A percentile compares a stretch with the other conserved stretches of the same genome.
Evolutionary conservation across 2,329 filamentous ascomycete genomes (phyloP).

Genomic region (Pestalotiopsis sp.): DNA sequence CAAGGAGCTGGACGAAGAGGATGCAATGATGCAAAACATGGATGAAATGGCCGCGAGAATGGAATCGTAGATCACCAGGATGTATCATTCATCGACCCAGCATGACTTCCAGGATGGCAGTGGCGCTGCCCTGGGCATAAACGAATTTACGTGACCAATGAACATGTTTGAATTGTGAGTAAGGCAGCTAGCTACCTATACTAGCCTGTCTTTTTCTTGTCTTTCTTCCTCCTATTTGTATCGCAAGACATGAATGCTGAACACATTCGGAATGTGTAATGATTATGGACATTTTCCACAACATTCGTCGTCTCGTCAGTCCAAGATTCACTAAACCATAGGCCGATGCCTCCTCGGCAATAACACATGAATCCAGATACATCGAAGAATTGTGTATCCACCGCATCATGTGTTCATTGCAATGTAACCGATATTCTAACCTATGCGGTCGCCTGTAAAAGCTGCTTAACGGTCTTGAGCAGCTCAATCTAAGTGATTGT

Average conservation of each 20-base stretch:
- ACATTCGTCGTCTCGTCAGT: not conserved
- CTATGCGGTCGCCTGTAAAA: not conserved
- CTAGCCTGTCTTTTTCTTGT: too few species aligned
- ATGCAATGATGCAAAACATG: slow-evolving; percentile 14
- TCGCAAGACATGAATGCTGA: not conserved
- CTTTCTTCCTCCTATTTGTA: not conserved
- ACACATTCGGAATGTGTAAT: not conserved
- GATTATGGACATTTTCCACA: not conserved
- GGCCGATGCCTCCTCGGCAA: not conserved
- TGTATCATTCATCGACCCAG: not conserved
- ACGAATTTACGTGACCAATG: not conserved
- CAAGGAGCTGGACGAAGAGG: slow-evolving; percentile 13
- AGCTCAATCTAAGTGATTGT: not conserved
- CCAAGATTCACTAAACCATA: not conserved
- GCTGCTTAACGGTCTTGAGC: slow-evolving; percentile 1
- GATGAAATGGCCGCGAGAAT: slow-evolving; percentile 14
- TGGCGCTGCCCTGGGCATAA: not conserved
- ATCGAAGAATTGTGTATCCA: not conserved
- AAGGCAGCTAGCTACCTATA: too few species aligned
- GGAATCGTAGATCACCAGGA: not conserved
- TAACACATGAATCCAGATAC: not conserved
- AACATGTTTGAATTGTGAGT: too few species aligned
- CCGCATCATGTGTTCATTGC: not conserved
- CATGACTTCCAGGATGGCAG: not conserved
- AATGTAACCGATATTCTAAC: not conserved